Base-by-base conservation (phyloP, 2,329 filamentous ascomycete genomes). In the Sarocladium oryzae region DNA sequence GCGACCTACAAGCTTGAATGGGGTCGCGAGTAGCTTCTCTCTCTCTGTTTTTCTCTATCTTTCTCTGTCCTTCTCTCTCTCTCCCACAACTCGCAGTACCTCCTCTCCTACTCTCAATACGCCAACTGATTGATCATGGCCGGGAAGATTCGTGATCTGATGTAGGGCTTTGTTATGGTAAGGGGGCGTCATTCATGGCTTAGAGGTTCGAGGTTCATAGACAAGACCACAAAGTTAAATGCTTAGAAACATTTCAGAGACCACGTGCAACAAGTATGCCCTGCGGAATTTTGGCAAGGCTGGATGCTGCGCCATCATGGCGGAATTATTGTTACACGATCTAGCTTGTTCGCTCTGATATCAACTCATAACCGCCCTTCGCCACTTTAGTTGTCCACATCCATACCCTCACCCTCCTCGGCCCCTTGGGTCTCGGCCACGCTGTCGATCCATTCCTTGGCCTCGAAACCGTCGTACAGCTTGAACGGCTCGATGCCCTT, bases 391-490 rank as follows among this genome's bases (percentile, higher is more conserved):
- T 57, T 66, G 57, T 70, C 67, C 41, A 66, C 63, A 33, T 67
- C 66, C 65, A 66, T 70, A 35, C 60, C 64, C 54, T 64, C 60
- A 41, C 62, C 74, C 16, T 62, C 69, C 28, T 68, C 68, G 57
- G 69, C 67, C 56, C 69, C 63, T 62, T 69, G 66, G 65, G 70
- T 63, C 51, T 82, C 79, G 53, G 79, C 80, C 18, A 84, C 75
- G 60, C 84, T 82, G 69, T 96, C 90, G 67, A 97, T 79, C 82
- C 91, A 91, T 57, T 84, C 83, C 66, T 85, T 84, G 55, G 96
- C 84, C 57, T 93, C 88, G 66, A 89, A 84, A 13, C 90, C 91
- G 67, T 99, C 93, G 63, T 88, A 93, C 58, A 96, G 77, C 76
- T 88, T 89, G 74, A 97, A 97, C 56, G 81, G 81, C 77, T 97